Base-by-base conservation (phyloP, 2,329 filamentous ascomycete species). In the Monascus ruber region DNA sequence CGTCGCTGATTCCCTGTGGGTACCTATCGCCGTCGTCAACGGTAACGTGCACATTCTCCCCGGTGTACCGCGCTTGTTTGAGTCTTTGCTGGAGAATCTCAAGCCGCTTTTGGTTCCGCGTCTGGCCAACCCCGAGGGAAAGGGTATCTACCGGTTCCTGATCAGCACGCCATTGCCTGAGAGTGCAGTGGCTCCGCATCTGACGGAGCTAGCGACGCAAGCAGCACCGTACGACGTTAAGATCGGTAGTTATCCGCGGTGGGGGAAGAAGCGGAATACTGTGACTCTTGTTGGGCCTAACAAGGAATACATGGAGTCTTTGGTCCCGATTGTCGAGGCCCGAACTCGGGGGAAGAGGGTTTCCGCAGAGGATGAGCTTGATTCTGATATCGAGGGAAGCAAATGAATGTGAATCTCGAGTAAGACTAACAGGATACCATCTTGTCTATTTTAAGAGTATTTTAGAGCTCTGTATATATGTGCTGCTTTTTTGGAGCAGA, bases 31-130 rank as follows among this genome's bases (percentile, higher is more conserved):
- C 11, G 80, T 93, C 4, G 85, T 94, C 10, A 95, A 95, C 55
- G 85, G 85, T 37, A 98, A 98, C 55, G 68, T 96, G 4, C 85
- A 96, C 61, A 91, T 96, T 44, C 70, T 96, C 2, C 91, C 91
- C 0, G 91, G 91, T 1, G 83, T 96, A 10, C 91, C 91, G 1
- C 72, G 78, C 38, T 68, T 96, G 1, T 98, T 94, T 55, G 80
- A 89, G 63, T 71, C 71, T 37, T 71, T 96, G 46, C 68, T 96
- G 9, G 77, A 86, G 24, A 81, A 83, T 2, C 65, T 95, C 46
- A 88, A 83, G 60, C 79, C 85, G 0, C 56, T 68, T 35, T 58
- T 95, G 27, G 54, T 81, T 11, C 78, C 81, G n/a, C 73, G 85
- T 26, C 64, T 95, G 49, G 72, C 70, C 5, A 83, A 94, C 56